A percentile compares a stretch with the other conserved stretches of the same genome.
Evolutionary conservation across 257 asterid genomes (phyloP).

Genomic region (Solanum medicagineum): DNA sequence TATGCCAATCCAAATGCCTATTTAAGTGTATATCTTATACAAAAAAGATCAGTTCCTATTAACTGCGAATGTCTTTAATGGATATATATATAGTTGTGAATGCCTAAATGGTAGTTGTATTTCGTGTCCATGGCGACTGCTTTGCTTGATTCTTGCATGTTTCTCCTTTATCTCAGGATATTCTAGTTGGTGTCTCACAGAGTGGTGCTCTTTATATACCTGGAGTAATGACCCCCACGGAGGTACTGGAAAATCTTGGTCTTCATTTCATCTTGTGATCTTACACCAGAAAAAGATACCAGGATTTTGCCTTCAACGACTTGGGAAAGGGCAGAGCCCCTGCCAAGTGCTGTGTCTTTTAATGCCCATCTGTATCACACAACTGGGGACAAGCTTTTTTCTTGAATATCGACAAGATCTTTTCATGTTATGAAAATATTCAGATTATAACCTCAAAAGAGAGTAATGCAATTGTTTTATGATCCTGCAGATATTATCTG

Average conservation of each 20-base stretch:
- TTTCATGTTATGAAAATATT: background rate
- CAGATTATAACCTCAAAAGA: background rate
- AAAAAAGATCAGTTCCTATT: background rate
- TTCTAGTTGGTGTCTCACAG: slow-evolving; percentile 38
- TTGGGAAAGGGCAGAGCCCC: background rate
- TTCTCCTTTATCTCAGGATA: slow-evolving; percentile 30
- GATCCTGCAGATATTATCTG: slow-evolving; percentile 50
- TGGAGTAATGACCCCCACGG: slow-evolving; percentile 87
- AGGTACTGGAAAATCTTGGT: slow-evolving; percentile 21
- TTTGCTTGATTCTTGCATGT: background rate
- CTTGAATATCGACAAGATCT: background rate
- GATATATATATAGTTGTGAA: background rate
- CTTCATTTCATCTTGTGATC: background rate
- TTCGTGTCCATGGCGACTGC: background rate
- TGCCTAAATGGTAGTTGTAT: background rate
- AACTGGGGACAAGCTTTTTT: background rate
- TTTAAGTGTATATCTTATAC: background rate
- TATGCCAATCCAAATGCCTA: background rate
- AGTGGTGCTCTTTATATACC: slow-evolving; percentile 59
- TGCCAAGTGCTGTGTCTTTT: background rate
- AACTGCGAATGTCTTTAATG: background rate
- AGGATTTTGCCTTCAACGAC: background rate
- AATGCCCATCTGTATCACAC: background rate
- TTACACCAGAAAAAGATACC: background rate
- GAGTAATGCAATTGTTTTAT: slow-evolving; percentile 2